These are phyloP conservation scores for Blastocystis sp. DNA, from an alignment of 352 stramenopile genomes.

Conservation along the genomic window DNA sequence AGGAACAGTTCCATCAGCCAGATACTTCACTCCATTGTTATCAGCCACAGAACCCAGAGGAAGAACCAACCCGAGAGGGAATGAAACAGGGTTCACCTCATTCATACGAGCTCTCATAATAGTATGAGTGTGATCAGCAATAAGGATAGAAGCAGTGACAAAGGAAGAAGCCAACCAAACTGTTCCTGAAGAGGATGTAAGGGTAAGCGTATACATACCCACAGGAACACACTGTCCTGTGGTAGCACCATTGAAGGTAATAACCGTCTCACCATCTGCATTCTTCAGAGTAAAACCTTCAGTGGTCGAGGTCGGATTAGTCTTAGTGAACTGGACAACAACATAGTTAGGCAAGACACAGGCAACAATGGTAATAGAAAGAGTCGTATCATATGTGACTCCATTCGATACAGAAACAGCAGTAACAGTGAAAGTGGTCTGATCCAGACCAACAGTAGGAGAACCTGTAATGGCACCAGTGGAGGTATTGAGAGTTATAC, in stretches of 20 bases:
- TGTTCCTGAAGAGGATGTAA: neutral
- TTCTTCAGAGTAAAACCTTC: constrained; percentile 39
- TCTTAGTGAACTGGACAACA: neutral
- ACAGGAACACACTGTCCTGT: neutral
- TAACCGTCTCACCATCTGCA: neutral
- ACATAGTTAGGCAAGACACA: constrained; percentile 49
- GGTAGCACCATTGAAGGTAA: neutral
- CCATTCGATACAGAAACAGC: neutral
- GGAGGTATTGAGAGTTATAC: neutral
- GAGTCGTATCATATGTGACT: neutral
- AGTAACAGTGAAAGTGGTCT: constrained; percentile 21
- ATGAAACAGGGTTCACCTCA: neutral
- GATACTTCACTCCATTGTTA: neutral
- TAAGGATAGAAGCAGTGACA: neutral
- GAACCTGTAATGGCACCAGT: constrained; percentile 37
- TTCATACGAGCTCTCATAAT: neutral
- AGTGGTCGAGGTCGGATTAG: neutral
- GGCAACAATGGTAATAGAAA: constrained; percentile 22
- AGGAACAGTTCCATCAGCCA: constrained; percentile 36
- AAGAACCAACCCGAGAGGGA: neutral
- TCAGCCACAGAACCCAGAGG: neutral
- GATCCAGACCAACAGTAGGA: neutral
- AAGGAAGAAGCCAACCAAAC: neutral
- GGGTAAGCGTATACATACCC: neutral
- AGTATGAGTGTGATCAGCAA: neutral